Base-by-base conservation (phyloP, 2,329 filamentous ascomycete species). In the Cercospora sp. region DNA sequence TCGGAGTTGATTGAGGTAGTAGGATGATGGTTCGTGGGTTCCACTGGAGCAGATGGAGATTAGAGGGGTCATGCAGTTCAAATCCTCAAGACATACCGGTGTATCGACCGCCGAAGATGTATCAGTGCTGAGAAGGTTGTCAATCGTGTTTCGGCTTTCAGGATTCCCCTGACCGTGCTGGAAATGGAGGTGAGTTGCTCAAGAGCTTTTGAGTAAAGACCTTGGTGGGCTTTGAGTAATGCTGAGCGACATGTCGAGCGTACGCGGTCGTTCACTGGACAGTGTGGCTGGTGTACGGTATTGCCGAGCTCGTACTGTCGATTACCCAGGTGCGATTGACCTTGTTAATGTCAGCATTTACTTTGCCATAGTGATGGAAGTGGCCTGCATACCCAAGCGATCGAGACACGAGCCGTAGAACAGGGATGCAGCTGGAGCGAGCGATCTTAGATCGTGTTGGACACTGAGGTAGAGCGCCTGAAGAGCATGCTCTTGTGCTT, bases 401-500 rank as follows among this genome's bases (percentile, higher is more conserved):
- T 90, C 89, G 85, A 91, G 97, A 1, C 95, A 78, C 0, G 91
- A 86, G 32, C 91, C 89, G 59, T 88, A 86, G 51, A 97, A 84
- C 2, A 93, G 85, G 68, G 93, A 85, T 72, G 94, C 89, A 0
- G 90, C 86, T 0, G 92, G 92, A 72, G 92, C 87, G 79, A 91
- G 89, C 74, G 84, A 88, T 73, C 87, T 87, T 76, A 95, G 86
- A 71, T 91, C 89, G 73, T 90, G 90, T 66, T 90, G 89, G n/a
- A 94, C 85, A 69, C 93, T 90, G 30, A 97, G 82, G 74, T 95
- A 91, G 0, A 91, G 92, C 71, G 92, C 91, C 75, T 93, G 90
- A n/a, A 91, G 86, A 69, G 97, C 86, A 72, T 90, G 87, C 77
- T 97, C 93, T 63, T 95, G 84, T 1, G 91, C 89, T 40, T 83